Percentiles rank a stretch among this genome's conserved stretches.
These are phyloP conservation scores for Debaryomyces maramus DNA, from an alignment of 805 yeast species.

Conservation along the genomic window DNA sequence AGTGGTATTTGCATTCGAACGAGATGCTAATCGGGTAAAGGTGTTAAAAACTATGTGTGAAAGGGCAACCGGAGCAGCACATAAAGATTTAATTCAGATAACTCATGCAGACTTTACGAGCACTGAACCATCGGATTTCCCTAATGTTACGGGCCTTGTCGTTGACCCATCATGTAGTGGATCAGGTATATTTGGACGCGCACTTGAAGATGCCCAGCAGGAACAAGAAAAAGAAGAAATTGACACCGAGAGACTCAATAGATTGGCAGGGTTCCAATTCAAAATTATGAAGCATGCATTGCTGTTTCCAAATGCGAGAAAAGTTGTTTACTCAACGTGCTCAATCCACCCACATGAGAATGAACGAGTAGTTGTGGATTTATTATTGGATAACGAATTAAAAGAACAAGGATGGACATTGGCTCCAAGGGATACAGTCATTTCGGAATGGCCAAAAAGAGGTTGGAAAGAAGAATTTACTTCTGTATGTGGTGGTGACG, in stretches of 20 bases:
- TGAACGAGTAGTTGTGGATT: conserved; percentile 83
- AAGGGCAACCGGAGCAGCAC: conserved; percentile 51
- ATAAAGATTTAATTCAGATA: conserved; percentile 44
- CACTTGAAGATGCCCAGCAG: conserved; percentile 49
- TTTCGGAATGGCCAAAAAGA: conserved; percentile 85
- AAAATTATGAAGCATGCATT: conserved; percentile 88
- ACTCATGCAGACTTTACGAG: conserved; percentile 66
- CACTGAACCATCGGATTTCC: conserved; percentile 56
- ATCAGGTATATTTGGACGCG: conserved; percentile 94
- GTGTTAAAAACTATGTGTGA: conserved; percentile 74
- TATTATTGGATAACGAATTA: conserved; percentile 67
- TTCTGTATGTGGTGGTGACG: conserved; percentile 45
- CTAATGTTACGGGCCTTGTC: conserved; percentile 71
- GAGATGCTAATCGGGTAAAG: conserved; percentile 71
- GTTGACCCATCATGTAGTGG: conserved; percentile 99
- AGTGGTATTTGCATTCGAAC: conserved; percentile 81
- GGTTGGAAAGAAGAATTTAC: conserved; percentile 73
- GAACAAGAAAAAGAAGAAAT: conserved; percentile 43
- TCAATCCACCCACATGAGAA: conserved; percentile 93
- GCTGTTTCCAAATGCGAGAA: conserved; percentile 70
- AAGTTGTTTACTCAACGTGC: conserved; percentile 92
- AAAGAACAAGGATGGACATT: conserved; percentile 74
- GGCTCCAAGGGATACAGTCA: conserved; percentile 55
- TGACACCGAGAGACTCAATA: conserved; percentile 60
- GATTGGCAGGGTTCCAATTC: conserved; percentile 82